Percentiles rank a stretch among this genome's conserved stretches.
Evolutionary conservation across 345 rosid genomes (phyloP).

Genomic region (Alliaria petiolata): DNA sequence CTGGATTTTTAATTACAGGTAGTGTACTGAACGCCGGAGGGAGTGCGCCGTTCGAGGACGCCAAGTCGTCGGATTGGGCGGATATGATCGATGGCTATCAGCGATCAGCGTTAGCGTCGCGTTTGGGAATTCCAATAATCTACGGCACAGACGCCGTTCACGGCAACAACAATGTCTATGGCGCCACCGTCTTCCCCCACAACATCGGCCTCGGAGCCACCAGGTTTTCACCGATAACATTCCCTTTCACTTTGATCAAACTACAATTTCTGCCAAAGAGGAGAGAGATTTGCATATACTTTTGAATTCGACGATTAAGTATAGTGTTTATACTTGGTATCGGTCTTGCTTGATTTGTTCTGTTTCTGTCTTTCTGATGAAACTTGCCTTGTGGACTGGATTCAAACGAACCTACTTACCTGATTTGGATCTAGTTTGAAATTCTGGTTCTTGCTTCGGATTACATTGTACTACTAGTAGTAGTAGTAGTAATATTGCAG

Average conservation of each 20-base stretch:
- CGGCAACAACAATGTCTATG: slow-evolving; percentile 76
- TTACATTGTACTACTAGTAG: too few species aligned
- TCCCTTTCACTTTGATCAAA: neutral
- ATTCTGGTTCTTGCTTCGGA: too few species aligned
- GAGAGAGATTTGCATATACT: too few species aligned
- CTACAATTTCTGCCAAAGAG: too few species aligned
- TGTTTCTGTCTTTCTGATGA: slow-evolving; percentile 1
- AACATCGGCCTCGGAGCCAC: slow-evolving; percentile 88
- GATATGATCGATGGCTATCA: slow-evolving; percentile 83
- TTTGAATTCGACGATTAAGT: too few species aligned
- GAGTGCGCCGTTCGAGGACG: slow-evolving; percentile 59
- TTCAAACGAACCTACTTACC: neutral
- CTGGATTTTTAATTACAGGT: slow-evolving; percentile 40
- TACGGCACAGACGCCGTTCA: slow-evolving; percentile 96
- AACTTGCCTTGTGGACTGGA: neutral
- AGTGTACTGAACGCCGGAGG: slow-evolving; percentile 79
- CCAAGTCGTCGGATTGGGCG: slow-evolving; percentile 68
- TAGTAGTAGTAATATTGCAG: neutral
- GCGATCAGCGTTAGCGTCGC: slow-evolving; percentile 53
- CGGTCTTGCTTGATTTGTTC: neutral
- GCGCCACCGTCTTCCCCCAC: slow-evolving; percentile 87
- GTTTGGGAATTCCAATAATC: slow-evolving; percentile 76
- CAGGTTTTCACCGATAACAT: slow-evolving; percentile 43
- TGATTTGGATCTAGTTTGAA: neutral
- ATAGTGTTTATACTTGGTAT: too few species aligned